These are phyloP conservation scores for Xylaria sp. DNA, from an alignment of 2,329 filamentous ascomycete species.

Conservation along the genomic window DNA sequence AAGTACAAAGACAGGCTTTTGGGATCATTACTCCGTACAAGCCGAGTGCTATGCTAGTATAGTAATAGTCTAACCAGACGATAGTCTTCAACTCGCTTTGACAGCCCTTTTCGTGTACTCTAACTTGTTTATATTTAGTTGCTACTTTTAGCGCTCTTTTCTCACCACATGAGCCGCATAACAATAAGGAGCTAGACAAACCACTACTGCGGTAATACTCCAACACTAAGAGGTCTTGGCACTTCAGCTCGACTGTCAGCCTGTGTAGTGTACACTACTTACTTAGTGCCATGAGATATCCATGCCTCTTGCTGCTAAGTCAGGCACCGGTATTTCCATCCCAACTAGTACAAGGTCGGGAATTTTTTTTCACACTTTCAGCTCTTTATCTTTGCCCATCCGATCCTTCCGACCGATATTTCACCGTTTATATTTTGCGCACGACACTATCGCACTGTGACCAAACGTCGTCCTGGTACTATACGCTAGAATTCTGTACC, in stretches of 20 bases:
- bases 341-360: neutral
- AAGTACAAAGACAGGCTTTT: neutral
- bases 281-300: too few species aligned
- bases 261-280: too few species aligned
- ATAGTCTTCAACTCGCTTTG: too few species aligned
- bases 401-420: neutral
- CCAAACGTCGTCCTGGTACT: neutral
- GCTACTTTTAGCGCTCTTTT: too few species aligned
- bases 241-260: neutral
- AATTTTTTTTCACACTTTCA: neutral
- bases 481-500: conserved; percentile 1
- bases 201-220: too few species aligned
- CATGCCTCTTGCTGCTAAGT: neutral
- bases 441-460: conserved; percentile 2
- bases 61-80: neutral
- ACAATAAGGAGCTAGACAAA: neutral
- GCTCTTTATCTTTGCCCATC: neutral
- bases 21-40: neutral
- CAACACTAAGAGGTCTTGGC: neutral
- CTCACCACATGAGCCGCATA: neutral
- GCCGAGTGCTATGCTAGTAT: too few species aligned
- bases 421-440: neutral
- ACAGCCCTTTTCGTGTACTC: too few species aligned
- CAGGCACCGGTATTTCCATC: neutral
- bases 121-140: too few species aligned